Evolutionary conservation across 805 yeast species (phyloP).

Genomic region (Hanseniaspora meyeri): DNA sequence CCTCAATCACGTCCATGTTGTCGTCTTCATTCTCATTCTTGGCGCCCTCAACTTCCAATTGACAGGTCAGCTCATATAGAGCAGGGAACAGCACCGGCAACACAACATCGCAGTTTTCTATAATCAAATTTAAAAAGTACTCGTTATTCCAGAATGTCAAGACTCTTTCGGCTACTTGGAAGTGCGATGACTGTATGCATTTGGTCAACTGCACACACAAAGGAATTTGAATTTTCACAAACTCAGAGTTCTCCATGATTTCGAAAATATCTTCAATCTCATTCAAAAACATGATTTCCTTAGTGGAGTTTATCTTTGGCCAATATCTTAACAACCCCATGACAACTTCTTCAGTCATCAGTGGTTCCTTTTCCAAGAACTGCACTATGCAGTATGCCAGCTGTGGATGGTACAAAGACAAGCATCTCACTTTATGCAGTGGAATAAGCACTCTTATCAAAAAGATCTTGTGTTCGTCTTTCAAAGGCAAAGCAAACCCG

Average conservation of each 20-base stretch:
- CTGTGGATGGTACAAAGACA: constrained; percentile 90
- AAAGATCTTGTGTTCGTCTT: constrained; percentile 92
- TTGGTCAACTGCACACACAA: constrained; percentile 85
- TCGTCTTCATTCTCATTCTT: constrained; percentile 21
- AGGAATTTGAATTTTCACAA: constrained; percentile 82
- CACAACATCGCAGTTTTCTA: constrained; percentile 85
- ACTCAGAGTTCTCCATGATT: constrained; percentile 87
- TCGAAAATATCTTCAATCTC: constrained; percentile 95
- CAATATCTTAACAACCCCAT: constrained; percentile 86
- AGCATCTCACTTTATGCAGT: constrained; percentile 77
- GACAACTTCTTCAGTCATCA: constrained; percentile 87
- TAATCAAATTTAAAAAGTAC: constrained; percentile 76
- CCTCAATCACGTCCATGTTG: constrained; percentile 16
- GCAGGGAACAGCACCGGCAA: constrained; percentile 86
- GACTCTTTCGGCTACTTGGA: constrained; percentile 94
- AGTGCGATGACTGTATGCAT: constrained; percentile 89
- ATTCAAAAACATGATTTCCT: constrained; percentile 89
- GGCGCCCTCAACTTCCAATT: constrained; percentile 25
- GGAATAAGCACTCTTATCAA: constrained; percentile 78
- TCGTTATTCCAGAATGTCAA: constrained; percentile 91
- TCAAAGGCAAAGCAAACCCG: constrained; percentile 93
- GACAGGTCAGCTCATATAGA: constrained; percentile 67
- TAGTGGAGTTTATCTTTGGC: constrained; percentile 92
- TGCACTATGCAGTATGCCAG: constrained; percentile 94
- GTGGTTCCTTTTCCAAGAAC: constrained; percentile 87